A percentile compares a stretch with the other conserved stretches of the same genome.
phyloP scores from a whole-genome alignment of 768 basidiomycete species.

The Trichaptum fuscoviolaceum region DNA sequence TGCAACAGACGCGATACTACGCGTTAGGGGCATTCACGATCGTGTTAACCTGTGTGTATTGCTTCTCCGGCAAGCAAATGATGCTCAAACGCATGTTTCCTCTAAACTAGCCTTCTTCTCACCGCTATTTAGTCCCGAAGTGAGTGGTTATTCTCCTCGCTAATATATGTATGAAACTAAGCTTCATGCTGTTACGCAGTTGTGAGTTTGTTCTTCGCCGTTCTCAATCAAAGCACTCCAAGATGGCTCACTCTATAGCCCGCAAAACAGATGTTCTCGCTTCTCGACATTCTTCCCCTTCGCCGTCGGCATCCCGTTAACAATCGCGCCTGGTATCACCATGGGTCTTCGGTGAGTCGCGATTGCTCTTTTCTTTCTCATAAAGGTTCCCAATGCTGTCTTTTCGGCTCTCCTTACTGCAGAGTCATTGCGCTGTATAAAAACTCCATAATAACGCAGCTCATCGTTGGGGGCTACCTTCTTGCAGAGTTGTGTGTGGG shows the following conservation, averaged over 20 bases:
- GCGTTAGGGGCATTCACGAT: not conserved
- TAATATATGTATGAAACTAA: not conserved
- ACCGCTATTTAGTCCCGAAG: not conserved
- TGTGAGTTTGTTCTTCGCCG: not conserved
- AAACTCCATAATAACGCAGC: not conserved
- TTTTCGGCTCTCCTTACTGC: not conserved
- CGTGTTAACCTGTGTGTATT: not conserved
- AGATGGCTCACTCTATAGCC: not conserved
- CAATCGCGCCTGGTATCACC: not conserved
- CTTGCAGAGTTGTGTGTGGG: not conserved
- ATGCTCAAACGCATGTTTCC: not conserved
- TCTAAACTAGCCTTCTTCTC: conserved; percentile 1
- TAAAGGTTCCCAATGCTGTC: not conserved
- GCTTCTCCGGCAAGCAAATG: not conserved
- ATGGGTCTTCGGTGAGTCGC: not conserved
- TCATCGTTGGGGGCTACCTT: not conserved
- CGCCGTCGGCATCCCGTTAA: not conserved
- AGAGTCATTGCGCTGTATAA: not conserved
- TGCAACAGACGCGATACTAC: not conserved
- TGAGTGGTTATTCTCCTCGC: not conserved
- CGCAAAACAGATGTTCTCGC: not conserved
- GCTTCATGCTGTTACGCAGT: not conserved
- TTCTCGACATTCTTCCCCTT: not conserved
- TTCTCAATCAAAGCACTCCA: not conserved
- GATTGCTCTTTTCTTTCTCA: not conserved